Base-by-base conservation (phyloP, 2,329 filamentous ascomycete species). In the Scytalidium sp. region DNA sequence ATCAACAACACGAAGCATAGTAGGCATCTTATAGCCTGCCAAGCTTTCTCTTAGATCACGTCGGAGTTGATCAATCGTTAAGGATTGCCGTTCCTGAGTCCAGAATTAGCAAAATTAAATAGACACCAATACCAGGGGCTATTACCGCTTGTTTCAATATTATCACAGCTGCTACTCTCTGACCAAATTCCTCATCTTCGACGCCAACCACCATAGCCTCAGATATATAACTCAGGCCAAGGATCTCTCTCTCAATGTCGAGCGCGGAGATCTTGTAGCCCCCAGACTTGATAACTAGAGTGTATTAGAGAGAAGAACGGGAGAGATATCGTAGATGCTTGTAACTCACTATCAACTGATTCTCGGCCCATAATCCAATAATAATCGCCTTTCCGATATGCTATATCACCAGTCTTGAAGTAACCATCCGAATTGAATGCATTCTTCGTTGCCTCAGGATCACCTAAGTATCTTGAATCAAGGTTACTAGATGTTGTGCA, bases 361-460 rank as follows among this genome's bases (percentile, higher is more conserved):
- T 68, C 70, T 19, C 71, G 64, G 10, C 72, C 72, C 22, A 72
- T 55, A 36, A 75, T 73, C 29, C 57, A 74, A 52, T 72, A 74
- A 22, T 73, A 72, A 19, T 64, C 64, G 2, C 69, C 70, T 50
- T 73, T 67, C 52, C 60, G 61, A 36, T 36, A 36, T n/a, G 32
- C 83, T 39, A 90, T 79, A 59, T 90, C 87, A 1, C 87, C 87
- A 1, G 85, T 89, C 60, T 81, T 83, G 56, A 90, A 72, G 84
- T 85, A 90, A 1, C 84, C 80, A 51, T 87, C 85, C 1, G 83
- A 69, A 1, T 89, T 92, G 58, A 91, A 80, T 3, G 86, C 78
- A 66, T 86, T 85, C 19, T 22, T 25, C 2, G 41, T 43, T 22
- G 41, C 41, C 19, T 21, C 41, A 19, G 19, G 19, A 43, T 43